Conservation (phyloP, 441 rosid species). For the Corymbia citriodora region DNA sequence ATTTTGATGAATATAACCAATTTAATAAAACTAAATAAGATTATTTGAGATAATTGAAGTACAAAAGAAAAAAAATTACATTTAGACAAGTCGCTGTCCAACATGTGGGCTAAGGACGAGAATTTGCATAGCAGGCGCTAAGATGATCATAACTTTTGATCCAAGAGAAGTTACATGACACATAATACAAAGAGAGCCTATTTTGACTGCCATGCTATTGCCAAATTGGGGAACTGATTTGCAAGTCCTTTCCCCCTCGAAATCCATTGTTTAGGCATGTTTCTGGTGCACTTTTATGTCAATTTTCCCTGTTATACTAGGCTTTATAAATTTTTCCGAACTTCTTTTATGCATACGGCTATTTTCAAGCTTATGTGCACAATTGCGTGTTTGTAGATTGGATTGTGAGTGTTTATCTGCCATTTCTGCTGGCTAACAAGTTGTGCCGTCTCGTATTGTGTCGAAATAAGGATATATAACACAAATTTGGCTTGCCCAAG, state of each 20-base stretch:
- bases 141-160: neutral
- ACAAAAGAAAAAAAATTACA: neutral
- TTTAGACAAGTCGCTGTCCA: neutral
- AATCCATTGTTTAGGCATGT: neutral
- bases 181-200: neutral
- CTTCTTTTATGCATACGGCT: neutral
- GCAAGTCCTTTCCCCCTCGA: neutral
- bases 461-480: neutral
- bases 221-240: neutral
- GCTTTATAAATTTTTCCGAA: neutral
- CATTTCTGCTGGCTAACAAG: neutral
- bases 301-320: neutral
- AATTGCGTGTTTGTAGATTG: neutral
- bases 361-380: neutral
- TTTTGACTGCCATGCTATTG: neutral
- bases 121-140: neutral
- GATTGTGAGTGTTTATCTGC: neutral
- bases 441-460: neutral
- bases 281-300: neutral
- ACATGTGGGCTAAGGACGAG: neutral
- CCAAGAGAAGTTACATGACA: neutral
- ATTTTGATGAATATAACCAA: neutral
- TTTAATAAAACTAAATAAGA: neutral
- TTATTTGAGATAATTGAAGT: neutral
- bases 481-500: rapidly evolving